These are phyloP conservation scores for Botrytis sinoallii DNA, from an alignment of 2,329 filamentous ascomycete genomes.

Conservation along the genomic window DNA sequence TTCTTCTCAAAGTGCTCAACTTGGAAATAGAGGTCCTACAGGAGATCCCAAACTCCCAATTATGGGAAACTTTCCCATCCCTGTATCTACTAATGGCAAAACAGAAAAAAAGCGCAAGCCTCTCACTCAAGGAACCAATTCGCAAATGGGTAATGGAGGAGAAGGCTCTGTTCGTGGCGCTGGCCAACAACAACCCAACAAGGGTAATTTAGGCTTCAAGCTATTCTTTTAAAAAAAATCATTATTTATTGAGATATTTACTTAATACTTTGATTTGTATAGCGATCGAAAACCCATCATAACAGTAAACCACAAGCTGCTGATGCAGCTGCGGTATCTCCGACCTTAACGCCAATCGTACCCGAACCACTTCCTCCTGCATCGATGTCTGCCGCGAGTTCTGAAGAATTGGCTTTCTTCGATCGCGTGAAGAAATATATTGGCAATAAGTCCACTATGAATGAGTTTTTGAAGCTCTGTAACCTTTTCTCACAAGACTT, in stretches of 20 bases:
- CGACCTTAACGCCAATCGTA: conserved; percentile 81
- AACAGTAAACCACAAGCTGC: conserved; percentile 38
- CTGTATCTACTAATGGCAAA: conserved; percentile 70
- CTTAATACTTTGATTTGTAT: conserved; percentile 18
- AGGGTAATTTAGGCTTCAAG: conserved; percentile 43
- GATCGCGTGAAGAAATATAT: conserved; percentile 96
- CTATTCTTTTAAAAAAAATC: not conserved
- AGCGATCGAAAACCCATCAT: conserved; percentile 72
- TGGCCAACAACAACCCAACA: conserved; percentile 42
- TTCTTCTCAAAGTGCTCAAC: conserved; percentile 51
- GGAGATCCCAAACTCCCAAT: conserved; percentile 75
- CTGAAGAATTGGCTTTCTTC: conserved; percentile 90
- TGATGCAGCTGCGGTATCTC: conserved; percentile 55
- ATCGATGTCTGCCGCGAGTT: conserved; percentile 67
- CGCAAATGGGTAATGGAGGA: conserved; percentile 30
- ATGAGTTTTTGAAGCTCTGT: conserved; percentile 94
- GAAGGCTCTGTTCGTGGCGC: conserved; percentile 33
- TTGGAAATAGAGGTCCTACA: conserved; percentile 42
- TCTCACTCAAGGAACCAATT: conserved; percentile 40
- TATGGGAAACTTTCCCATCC: conserved; percentile 88
- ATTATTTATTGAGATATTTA: not conserved
- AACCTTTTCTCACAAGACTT: conserved; percentile 93
- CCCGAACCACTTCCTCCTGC: conserved; percentile 83
- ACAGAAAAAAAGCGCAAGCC: conserved; percentile 75
- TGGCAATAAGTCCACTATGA: conserved; percentile 86